phyloP scores from a whole-genome alignment of 805 yeast genomes.

The Sugiyamaella mastotermitis region DNA sequence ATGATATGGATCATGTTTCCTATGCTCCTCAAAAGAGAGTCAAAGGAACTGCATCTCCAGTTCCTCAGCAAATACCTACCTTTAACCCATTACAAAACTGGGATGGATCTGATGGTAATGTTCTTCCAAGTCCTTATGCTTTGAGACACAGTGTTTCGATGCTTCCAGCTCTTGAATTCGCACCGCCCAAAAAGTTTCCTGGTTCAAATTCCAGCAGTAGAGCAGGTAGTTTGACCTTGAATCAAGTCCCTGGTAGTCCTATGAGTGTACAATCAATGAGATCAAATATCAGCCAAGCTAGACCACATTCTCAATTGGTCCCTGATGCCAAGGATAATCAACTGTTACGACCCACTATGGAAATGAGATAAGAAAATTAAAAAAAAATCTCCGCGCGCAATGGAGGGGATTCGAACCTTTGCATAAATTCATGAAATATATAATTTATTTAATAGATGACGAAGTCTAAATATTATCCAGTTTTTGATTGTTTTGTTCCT shows the following conservation, averaged over 20 bases:
- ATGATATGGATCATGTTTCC: constrained; percentile 19
- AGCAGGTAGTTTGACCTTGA: constrained; percentile 6
- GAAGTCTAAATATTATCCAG: too few species aligned
- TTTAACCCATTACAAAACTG: constrained; percentile 8
- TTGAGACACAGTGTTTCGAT: constrained; percentile 19
- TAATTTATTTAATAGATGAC: too few species aligned
- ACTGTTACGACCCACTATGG: constrained; percentile 23
- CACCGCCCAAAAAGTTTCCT: constrained; percentile 21
- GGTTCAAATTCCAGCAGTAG: constrained; percentile 6
- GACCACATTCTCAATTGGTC: constrained; percentile 19
- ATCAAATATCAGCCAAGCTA: neutral
- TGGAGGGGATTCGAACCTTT: too few species aligned
- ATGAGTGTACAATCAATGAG: neutral
- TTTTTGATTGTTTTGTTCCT: too few species aligned
- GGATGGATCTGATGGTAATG: constrained; percentile 8
- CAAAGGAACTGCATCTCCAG: constrained; percentile 9
- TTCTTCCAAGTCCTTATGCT: constrained; percentile 22
- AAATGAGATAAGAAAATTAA: constrained; percentile 18
- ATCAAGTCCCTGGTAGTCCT: constrained; percentile 2
- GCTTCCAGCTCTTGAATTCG: constrained; percentile 20
- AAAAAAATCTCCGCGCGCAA: too few species aligned
- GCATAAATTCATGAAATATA: too few species aligned
- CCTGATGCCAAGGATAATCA: constrained; percentile 18
- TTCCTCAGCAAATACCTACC: constrained; percentile 4
- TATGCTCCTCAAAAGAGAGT: constrained; percentile 20